phyloP scores from a whole-genome alignment of 169 alveolate genomes.

The Haemoproteus tartakovskyi region DNA sequence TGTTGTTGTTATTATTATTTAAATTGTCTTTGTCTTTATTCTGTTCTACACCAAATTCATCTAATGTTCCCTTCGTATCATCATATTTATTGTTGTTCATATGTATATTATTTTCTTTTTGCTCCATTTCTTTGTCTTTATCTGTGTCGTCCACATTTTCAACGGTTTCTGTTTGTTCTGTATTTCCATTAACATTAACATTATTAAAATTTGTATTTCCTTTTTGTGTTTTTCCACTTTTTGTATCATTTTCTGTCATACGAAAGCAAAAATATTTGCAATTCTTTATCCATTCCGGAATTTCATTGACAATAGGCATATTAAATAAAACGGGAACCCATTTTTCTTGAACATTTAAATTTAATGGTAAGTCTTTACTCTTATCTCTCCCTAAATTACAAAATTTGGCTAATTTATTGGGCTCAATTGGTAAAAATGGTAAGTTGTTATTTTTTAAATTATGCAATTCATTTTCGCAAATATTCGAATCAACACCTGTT shows the following conservation, averaged over 20 bases:
- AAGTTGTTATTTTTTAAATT: neutral
- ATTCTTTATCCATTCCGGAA: conserved; percentile 61
- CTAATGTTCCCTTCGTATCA: no score
- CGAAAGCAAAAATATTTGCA: conserved; percentile 54
- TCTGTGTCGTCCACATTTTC: neutral
- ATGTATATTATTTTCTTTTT: no score
- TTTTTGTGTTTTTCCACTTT: neutral
- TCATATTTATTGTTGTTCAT: no score
- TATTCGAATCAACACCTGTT: neutral
- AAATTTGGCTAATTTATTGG: conserved; percentile 68
- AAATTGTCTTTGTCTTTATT: neutral
- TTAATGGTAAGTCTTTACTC: conserved; percentile 43
- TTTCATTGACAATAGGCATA: conserved; percentile 39
- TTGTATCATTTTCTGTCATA: conserved; percentile 18
- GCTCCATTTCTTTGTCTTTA: no score
- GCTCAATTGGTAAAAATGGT: conserved; percentile 65
- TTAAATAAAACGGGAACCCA: conserved; percentile 61
- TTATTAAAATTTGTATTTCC: neutral
- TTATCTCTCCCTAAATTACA: conserved; percentile 43
- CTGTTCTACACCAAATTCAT: neutral
- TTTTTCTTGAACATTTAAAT: conserved; percentile 8
- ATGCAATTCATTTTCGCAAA: neutral
- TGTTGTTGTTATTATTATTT: neutral
- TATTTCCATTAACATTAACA: neutral
- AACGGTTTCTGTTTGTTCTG: neutral